Conservation (phyloP, 2,329 filamentous ascomycete species). For the Cercospora sojina region DNA sequence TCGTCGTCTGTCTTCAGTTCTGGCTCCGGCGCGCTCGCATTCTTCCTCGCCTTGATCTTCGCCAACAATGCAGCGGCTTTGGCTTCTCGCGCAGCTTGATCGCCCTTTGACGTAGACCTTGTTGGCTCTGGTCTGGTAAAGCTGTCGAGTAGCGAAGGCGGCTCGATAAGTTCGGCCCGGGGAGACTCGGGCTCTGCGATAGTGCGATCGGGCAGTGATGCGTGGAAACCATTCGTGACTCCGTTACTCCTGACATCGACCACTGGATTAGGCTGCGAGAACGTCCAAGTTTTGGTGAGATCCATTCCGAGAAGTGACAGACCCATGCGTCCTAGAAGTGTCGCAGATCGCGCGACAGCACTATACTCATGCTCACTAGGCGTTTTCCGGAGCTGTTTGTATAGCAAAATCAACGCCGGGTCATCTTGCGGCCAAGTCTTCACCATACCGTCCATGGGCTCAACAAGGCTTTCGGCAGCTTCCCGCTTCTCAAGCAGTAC, state of each 20-base stretch:
- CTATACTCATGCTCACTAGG: constrained; percentile 45
- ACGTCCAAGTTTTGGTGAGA: constrained; percentile 80
- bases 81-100: constrained; percentile 31
- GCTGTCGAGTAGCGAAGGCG: constrained; percentile 26
- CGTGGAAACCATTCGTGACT: constrained; percentile 14
- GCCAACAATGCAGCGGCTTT: constrained; percentile 40
- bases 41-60: constrained; percentile 45
- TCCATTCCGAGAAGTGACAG: constrained; percentile 87
- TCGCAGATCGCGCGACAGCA: constrained; percentile 81
- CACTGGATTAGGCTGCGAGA: constrained; percentile 41
- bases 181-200: background rate
- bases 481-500: constrained; percentile 79
- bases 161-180: constrained; percentile 10
- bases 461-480: constrained; percentile 72
- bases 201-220: constrained; percentile 31
- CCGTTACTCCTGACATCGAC: constrained; percentile 13
- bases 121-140: constrained; percentile 24
- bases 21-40: constrained; percentile 27
- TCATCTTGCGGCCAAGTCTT: constrained; percentile 75
- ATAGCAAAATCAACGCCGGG: constrained; percentile 81
- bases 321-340: constrained; percentile 45
- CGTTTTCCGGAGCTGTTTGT: constrained; percentile 80
- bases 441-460: constrained; percentile 68
- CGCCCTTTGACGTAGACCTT: constrained; percentile 21
- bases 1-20: constrained; percentile 18